Evolutionary conservation across 2,329 filamentous ascomycete species (phyloP), one percentile per base, ranked within the genome.

Genomic region (Calonectria pseudoturangicola): DNA sequence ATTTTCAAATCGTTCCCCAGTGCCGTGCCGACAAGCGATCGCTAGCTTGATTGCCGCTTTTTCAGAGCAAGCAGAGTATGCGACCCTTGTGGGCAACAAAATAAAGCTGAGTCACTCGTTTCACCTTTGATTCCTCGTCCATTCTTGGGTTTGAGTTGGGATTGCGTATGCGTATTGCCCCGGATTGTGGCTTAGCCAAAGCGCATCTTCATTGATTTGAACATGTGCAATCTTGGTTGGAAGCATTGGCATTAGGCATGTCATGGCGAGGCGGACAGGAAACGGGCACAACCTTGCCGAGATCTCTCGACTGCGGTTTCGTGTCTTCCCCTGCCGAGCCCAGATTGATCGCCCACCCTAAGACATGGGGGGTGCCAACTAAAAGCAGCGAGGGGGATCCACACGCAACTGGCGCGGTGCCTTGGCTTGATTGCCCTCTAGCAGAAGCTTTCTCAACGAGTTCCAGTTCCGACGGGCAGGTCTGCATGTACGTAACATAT

Each of bases 371-470:
- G 21, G 47, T 27, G 36, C 47, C 28, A 25, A 13, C 27, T 64
- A 71, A 71, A 71, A 58, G 54, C 54, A 25, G 70, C 64, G 47
- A 58, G 56, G 56, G 36, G 39, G 56, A 56, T 65, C 65, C 70
- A 66, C 68, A 21, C 43, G 18, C 18, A 50, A 36, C 65, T 50
- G 33, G n/a, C 30, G 68, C 50, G 51, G 54, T 63, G 63, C 30
- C 43, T 43, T 66, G 21, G 43, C 45, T 50, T 50, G 30, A 63
- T 39, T 51, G 21, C 25, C n/a, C 54, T 58, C 18, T 30, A 21
- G 18, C 54, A 58, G 51, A 64, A 67, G 68, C 65, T 62, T 71
- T 66, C 75, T 79, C 78, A 79, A 79, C 77, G 66, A 79, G 76
- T 78, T 78, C 77, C 75, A 71, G 30, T 33, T 63, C 58, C 18